These are phyloP conservation scores for Boletus huronensis DNA, from an alignment of 768 basidiomycete genomes.

Conservation along the genomic window DNA sequence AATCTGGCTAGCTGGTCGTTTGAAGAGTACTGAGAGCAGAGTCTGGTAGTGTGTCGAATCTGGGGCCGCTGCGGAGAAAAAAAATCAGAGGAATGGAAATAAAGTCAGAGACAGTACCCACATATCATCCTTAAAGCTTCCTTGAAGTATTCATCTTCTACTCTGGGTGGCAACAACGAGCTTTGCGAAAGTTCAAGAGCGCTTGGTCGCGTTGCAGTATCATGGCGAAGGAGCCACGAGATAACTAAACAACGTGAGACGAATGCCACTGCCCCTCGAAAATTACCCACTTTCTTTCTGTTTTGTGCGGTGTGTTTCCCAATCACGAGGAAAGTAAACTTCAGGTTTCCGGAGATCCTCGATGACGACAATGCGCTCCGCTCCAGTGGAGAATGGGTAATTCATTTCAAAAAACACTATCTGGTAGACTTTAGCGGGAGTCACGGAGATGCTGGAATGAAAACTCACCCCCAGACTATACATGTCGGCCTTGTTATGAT, in stretches of 20 bases:
- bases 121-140: slow-evolving; percentile 75
- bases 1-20: slow-evolving; percentile 59
- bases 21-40: slow-evolving; percentile 76
- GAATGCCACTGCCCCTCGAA: not conserved
- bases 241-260: slow-evolving; percentile 53
- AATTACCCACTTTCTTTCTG: slow-evolving; percentile 66
- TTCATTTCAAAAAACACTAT: slow-evolving; percentile 99
- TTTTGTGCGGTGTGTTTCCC: slow-evolving; percentile 58
- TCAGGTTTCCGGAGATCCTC: slow-evolving; percentile 70
- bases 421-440: slow-evolving; percentile 36
- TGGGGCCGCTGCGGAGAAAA: slow-evolving; percentile 53
- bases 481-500: slow-evolving; percentile 89
- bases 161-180: slow-evolving; percentile 63
- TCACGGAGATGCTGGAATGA: not conserved
- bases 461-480: slow-evolving; percentile 83
- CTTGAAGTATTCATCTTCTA: slow-evolving; percentile 87
- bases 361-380: slow-evolving; percentile 82
- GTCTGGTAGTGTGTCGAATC: slow-evolving; percentile 80
- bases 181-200: slow-evolving; percentile 84
- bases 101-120: slow-evolving; percentile 29
- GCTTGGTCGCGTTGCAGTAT: slow-evolving; percentile 71
- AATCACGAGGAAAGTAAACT: slow-evolving; percentile 73
- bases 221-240: slow-evolving; percentile 74
- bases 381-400: slow-evolving; percentile 72
- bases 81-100: not conserved